Conservation (phyloP, 2,329 filamentous ascomycete species). For the Exophiala bonariae region DNA sequence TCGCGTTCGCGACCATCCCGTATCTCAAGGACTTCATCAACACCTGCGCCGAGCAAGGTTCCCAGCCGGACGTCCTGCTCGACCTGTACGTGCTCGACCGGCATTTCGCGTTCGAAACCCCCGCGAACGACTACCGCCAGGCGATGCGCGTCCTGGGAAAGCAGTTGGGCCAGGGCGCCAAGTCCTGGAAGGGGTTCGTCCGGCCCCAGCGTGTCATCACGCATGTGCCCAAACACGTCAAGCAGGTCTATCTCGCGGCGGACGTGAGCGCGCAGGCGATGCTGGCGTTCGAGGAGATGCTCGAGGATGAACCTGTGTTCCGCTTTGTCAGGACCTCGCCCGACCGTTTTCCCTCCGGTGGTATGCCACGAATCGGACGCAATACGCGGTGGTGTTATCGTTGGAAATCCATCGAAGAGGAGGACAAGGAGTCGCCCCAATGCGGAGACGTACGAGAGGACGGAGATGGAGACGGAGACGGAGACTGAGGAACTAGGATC, state of each 20-base stretch:
- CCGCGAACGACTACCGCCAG: constrained; percentile 14
- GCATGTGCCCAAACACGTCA: constrained; percentile 16
- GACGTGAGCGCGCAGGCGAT: constrained; percentile 14
- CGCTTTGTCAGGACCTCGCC: constrained; percentile 10
- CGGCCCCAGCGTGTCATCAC: constrained; percentile 4
- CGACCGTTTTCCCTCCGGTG: background rate
- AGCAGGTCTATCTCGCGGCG: constrained; percentile 14
- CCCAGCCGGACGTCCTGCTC: constrained; percentile 11
- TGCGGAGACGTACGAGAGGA: no score
- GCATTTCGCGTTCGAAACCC: constrained; percentile 21
- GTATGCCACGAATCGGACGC: constrained; percentile 4
- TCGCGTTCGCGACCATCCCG: constrained; percentile 13
- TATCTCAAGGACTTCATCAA: constrained; percentile 17
- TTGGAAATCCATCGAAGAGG: constrained; percentile 10
- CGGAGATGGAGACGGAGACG: background rate
- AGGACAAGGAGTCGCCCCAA: no score
- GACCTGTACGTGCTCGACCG: constrained; percentile 18
- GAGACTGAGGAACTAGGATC: no score
- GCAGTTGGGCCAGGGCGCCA: background rate
- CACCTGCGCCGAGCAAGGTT: background rate
- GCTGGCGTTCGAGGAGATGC: constrained; percentile 12
- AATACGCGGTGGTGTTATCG: constrained; percentile 9
- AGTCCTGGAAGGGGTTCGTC: background rate
- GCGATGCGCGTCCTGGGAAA: constrained; percentile 9
- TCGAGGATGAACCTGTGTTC: constrained; percentile 6